These are phyloP conservation scores for Spirogloea muscicola DNA, from an alignment of 139 green algal genomes.

Conservation along the genomic window DNA sequence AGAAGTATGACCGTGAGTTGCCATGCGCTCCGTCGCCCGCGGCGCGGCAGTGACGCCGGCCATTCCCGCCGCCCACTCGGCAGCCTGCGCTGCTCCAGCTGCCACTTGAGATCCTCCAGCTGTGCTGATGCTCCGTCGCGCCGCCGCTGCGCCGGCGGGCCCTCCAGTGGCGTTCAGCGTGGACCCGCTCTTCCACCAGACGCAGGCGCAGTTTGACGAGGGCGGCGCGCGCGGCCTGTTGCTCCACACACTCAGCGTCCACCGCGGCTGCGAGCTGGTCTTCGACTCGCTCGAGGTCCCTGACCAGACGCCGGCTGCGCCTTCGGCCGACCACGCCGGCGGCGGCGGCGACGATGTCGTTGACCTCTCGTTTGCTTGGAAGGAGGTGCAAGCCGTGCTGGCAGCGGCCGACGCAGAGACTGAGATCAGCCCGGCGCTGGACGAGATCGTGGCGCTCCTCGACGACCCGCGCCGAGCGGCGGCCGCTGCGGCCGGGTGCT, in stretches of 20 bases:
- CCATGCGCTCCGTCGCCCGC: too few relatives aligned
- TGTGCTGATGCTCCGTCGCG: too few relatives aligned
- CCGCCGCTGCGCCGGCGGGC: too few relatives aligned
- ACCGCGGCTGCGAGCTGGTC: constrained; percentile 61
- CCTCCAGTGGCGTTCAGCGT: constrained; percentile 40
- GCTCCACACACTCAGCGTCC: constrained; percentile 71
- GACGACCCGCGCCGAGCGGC: background rate
- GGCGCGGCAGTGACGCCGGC: too few relatives aligned
- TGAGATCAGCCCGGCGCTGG: constrained; percentile 44
- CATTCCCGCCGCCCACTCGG: too few relatives aligned
- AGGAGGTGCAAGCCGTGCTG: background rate
- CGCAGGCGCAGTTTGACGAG: constrained; percentile 82
- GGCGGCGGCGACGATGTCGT: background rate
- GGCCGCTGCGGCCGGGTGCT: background rate
- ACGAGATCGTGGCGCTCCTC: constrained; percentile 25
- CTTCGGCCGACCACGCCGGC: background rate
- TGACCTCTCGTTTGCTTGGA: constrained; percentile 11
- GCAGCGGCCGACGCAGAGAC: background rate
- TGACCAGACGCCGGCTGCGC: constrained; percentile 2
- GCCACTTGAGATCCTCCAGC: too few relatives aligned
- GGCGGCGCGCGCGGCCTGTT: constrained; percentile 67
- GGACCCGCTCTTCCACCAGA: constrained; percentile 75
- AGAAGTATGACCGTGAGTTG: constrained; percentile 69
- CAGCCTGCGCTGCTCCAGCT: too few relatives aligned
- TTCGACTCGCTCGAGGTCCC: constrained; percentile 74